Evolutionary conservation across 768 basidiomycete genomes (phyloP).

Genomic region (Termitomyces sp.): DNA sequence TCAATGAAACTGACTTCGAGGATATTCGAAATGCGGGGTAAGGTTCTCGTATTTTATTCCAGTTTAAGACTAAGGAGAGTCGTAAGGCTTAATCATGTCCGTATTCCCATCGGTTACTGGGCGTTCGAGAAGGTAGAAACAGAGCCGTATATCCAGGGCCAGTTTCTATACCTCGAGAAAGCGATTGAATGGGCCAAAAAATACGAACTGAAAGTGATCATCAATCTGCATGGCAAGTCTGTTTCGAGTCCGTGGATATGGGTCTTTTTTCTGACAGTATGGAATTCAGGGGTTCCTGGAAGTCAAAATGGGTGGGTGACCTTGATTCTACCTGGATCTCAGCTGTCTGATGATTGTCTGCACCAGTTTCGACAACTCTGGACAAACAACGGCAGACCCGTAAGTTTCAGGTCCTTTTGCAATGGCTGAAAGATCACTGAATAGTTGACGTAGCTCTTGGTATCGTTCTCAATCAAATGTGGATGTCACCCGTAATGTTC

Average conservation of each 20-base stretch:
- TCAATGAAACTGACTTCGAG: constrained; percentile 74
- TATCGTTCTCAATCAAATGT: constrained; percentile 61
- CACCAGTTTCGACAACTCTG: constrained; percentile 78
- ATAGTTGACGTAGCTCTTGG: constrained; percentile 40
- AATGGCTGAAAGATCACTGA: constrained; percentile 1
- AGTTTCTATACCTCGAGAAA: constrained; percentile 64
- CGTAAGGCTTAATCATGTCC: constrained; percentile 70
- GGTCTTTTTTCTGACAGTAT: neutral
- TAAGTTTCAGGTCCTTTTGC: constrained; percentile 17
- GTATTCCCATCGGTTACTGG: constrained; percentile 87
- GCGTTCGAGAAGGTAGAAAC: constrained; percentile 50
- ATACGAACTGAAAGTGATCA: constrained; percentile 70
- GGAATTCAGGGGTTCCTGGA: constrained; percentile 57
- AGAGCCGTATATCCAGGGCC: constrained; percentile 76
- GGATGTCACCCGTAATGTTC: constrained; percentile 57
- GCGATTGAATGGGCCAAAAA: constrained; percentile 67
- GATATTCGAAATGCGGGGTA: constrained; percentile 73
- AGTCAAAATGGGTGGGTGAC: constrained; percentile 65
- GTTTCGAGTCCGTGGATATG: neutral
- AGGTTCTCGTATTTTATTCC: neutral
- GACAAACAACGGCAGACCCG: constrained; percentile 56
- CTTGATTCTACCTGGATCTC: neutral
- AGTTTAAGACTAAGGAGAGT: neutral
- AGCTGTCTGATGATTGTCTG: constrained; percentile 1
- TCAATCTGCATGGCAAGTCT: constrained; percentile 61